phyloP scores from a whole-genome alignment of 495 filamentous ascomycete genomes.

The Talaromyces borbonicus region DNA sequence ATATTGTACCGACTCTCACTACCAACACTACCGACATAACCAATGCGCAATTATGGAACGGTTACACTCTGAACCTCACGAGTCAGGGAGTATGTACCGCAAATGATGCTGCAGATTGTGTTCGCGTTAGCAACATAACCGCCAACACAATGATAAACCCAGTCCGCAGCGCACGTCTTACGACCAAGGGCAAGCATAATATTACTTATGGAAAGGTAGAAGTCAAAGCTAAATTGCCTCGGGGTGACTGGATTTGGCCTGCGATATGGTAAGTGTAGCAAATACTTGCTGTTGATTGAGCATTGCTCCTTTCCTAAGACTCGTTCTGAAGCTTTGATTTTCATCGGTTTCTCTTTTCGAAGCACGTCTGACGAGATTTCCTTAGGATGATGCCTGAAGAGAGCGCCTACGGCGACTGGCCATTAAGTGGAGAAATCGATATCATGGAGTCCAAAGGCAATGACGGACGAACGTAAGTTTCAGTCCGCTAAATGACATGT shows the following conservation, averaged over 20 bases:
- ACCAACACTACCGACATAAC: slow-evolving; percentile 26
- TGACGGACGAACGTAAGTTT: slow-evolving; percentile 53
- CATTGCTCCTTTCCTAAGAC: no score
- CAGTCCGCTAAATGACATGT: no score
- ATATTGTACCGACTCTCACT: slow-evolving; percentile 38
- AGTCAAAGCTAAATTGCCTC: slow-evolving; percentile 63
- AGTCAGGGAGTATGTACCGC: slow-evolving; percentile 55
- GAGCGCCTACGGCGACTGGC: slow-evolving; percentile 64
- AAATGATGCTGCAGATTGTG: slow-evolving; percentile 40
- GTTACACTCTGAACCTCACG: slow-evolving; percentile 55
- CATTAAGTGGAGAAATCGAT: slow-evolving; percentile 73
- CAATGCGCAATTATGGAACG: slow-evolving; percentile 30
- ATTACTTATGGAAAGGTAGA: slow-evolving; percentile 77
- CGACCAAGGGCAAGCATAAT: slow-evolving; percentile 51
- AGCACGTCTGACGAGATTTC: no score
- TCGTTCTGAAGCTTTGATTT: no score
- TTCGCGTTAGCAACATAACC: slow-evolving; percentile 53
- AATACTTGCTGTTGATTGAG: neutral
- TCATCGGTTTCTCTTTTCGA: no score
- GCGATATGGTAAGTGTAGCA: slow-evolving; percentile 53
- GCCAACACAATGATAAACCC: slow-evolving; percentile 67
- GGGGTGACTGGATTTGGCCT: slow-evolving; percentile 79
- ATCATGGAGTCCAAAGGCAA: slow-evolving; percentile 72
- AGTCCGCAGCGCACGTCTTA: slow-evolving; percentile 64
- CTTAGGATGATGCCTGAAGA: slow-evolving; percentile 59